A percentile compares a stretch with the other conserved stretches of the same genome.
Conservation (phyloP, 257 asterid genomes). For the Henckelia pumila region DNA sequence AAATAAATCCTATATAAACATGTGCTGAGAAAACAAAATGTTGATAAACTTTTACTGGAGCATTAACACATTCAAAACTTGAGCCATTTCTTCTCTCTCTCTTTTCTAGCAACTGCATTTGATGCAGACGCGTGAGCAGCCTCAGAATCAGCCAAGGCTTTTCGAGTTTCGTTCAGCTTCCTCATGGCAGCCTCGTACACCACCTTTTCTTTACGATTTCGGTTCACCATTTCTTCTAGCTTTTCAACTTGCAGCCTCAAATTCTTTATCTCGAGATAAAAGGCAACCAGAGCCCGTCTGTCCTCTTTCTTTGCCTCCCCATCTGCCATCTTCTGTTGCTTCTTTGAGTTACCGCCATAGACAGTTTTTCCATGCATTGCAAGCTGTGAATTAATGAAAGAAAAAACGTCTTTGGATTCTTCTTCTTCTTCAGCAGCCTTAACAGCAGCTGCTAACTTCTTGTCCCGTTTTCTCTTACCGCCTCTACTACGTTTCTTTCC, state of each 20-base stretch:
- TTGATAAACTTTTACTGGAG: not conserved
- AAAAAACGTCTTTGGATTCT: slow-evolving; percentile 66
- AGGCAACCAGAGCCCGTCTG: slow-evolving; percentile 62
- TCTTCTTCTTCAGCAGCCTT: slow-evolving; percentile 77
- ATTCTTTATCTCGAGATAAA: slow-evolving; percentile 71
- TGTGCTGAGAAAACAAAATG: not conserved
- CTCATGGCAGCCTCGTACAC: slow-evolving; percentile 83
- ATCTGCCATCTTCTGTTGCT: slow-evolving; percentile 39
- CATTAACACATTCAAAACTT: slow-evolving; percentile 48
- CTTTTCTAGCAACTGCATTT: slow-evolving; percentile 64
- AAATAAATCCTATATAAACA: not conserved
- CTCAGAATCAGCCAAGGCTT: slow-evolving; percentile 76
- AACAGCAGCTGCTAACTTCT: slow-evolving; percentile 69
- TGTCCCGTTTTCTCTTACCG: slow-evolving; percentile 82
- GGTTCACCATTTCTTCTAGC: slow-evolving; percentile 84
- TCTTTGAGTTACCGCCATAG: slow-evolving; percentile 37
- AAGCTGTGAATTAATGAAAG: slow-evolving; percentile 76
- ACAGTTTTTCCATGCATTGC: slow-evolving; percentile 50
- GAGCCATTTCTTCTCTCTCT: slow-evolving; percentile 92
- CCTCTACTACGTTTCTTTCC: slow-evolving; percentile 79
- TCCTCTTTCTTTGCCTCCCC: slow-evolving; percentile 58
- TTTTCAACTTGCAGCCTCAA: slow-evolving; percentile 56
- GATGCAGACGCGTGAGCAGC: slow-evolving; percentile 79
- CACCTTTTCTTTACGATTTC: slow-evolving; percentile 74
- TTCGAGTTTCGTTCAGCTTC: slow-evolving; percentile 74